phyloP scores from a whole-genome alignment of 2,329 filamentous ascomycete genomes.

The Pleochaeta shiraiana region DNA sequence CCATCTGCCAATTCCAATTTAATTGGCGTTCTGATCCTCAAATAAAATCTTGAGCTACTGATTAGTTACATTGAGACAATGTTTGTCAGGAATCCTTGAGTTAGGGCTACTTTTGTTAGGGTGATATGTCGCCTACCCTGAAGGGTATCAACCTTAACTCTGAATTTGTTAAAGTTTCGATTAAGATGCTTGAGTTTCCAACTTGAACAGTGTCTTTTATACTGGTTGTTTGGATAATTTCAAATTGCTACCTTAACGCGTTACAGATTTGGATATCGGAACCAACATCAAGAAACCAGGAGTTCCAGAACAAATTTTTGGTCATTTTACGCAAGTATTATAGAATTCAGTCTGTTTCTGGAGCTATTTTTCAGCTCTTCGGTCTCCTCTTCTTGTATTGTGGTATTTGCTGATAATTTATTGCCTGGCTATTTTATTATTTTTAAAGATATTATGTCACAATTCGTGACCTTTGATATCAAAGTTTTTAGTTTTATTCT shows the following conservation, averaged over 20 bases:
- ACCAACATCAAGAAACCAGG: neutral
- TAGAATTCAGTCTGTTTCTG: neutral
- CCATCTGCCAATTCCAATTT: neutral
- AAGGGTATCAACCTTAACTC: neutral
- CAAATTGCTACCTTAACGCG: neutral
- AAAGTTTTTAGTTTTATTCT: slow-evolving; percentile 5
- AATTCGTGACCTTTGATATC: neutral
- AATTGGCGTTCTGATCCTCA: neutral
- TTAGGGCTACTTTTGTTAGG: neutral
- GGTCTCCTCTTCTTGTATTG: neutral
- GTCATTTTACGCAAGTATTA: neutral
- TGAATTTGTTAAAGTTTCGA: neutral
- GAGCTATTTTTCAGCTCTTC: neutral
- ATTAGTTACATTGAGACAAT: slow-evolving; percentile 1
- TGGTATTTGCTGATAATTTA: neutral
- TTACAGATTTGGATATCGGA: slow-evolving; percentile 1
- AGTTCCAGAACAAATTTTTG: neutral
- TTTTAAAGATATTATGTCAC: neutral
- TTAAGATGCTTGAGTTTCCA: neutral
- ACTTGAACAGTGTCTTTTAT: neutral
- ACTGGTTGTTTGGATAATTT: neutral
- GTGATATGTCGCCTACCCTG: neutral
- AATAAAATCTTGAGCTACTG: neutral
- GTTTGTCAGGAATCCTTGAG: slow-evolving; percentile 3
- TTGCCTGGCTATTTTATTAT: neutral